Percentiles rank a stretch among this genome's conserved stretches.
Conservation (phyloP, 768 basidiomycete genomes). For the Krasilnikovozyma curviuscula region DNA sequence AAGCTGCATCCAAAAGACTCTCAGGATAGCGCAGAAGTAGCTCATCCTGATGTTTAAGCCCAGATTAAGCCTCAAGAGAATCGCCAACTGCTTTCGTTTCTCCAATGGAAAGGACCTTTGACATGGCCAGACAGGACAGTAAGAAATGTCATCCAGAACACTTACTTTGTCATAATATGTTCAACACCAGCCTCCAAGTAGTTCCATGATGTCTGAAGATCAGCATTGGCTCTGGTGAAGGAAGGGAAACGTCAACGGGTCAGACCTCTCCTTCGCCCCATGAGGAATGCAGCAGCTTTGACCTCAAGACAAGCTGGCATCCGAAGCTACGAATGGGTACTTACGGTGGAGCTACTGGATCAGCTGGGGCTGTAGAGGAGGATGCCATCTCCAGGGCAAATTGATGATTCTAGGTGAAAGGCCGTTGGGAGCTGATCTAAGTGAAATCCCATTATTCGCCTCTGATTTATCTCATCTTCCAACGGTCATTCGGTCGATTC, state of each 20-base stretch:
- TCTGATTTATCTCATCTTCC: too few species aligned
- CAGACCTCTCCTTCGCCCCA: too few species aligned
- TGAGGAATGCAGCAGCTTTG: neutral
- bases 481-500: too few species aligned
- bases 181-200: conserved; percentile 34
- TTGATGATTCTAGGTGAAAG: too few species aligned
- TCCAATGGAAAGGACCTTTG: neutral
- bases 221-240: neutral
- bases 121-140: conserved; percentile 13
- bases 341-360: conserved; percentile 6
- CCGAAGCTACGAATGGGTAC: neutral
- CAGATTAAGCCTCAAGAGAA: neutral
- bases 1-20: too few species aligned
- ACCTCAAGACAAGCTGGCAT: too few species aligned
- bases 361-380: too few species aligned
- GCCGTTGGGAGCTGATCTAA: too few species aligned
- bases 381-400: too few species aligned
- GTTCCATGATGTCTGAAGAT: conserved; percentile 22
- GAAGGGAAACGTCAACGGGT: neutral
- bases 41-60: neutral
- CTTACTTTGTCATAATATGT: conserved; percentile 28
- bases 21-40: conserved; percentile 2
- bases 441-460: too few species aligned
- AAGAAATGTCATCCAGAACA: neutral
- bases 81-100: neutral